Base-by-base conservation (phyloP, 176 grass and related monocot species). In the Ensete glaucum region DNA sequence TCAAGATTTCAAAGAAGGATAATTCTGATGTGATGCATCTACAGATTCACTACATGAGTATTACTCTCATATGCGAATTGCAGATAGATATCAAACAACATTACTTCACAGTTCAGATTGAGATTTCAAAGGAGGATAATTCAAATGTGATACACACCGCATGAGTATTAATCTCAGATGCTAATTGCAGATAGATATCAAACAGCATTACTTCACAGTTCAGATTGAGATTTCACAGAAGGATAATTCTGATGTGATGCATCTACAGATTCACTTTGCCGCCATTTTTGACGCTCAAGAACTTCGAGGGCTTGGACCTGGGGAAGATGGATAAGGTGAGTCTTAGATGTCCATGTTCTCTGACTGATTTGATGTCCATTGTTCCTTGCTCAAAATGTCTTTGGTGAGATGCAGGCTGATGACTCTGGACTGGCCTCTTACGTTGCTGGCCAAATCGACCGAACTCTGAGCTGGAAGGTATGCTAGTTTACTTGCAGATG, bases 401-500 rank as follows among this genome's bases (percentile, higher is more conserved):
- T 9, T 63, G 58, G 11, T 52, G 74, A 15, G 14, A 9, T 79
- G n/a, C 79, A 96, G 90, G 82, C 83, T 24, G 85, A 88, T 73
- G 95, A 99, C 69, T 99, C 95, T 80, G 88, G 95, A 16, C 64
- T 99, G 53, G 95, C 95, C 73, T 99, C 95, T 2, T 99, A 99
- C 26, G 95, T 99, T 2, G 88, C 95, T 50, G 95, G 90, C 8
- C 95, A 99, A 83, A 81, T 99, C 67, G 95, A 99, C 72, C 88
- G 90, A 71, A 85, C 95, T 20, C 83, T 99, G 81, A 99, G 95
- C 73, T 99, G 95, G 90, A 99, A 99, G 90, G 90, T 93, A 85
- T 58, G 54, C 11, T 52, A 72, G 50, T 53, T 22, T 64, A 25
- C 13, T 15, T 54, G 43, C 1, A 16, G 21, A 52, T 64, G 59